Base-by-base conservation (phyloP, 1,284 basidiomycete species). In the Grifola frondosa region DNA sequence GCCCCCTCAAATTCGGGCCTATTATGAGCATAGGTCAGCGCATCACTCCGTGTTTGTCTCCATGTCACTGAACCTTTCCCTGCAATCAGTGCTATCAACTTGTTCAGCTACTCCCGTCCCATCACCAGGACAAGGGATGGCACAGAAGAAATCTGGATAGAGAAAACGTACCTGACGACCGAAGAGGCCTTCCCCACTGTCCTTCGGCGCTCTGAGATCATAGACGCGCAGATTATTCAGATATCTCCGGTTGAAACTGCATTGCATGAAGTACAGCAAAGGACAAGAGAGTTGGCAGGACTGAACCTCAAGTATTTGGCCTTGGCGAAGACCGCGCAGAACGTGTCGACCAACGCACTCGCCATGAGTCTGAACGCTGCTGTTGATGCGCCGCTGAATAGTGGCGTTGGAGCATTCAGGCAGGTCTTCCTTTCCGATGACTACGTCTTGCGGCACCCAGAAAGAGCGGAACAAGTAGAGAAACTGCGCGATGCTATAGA, bases 111-210 rank as follows among this genome's bases (percentile, higher is more conserved):
- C 46, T 80, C 80, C 4, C 79, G 91, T 7, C 81, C 84, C 26
- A 71, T 90, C 40, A 74, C 76, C 42, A 84, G 83, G 61, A 60
- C 70, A 5, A 68, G 73, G 19, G 79, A 85, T 43, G 81, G 80
- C 16, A 69, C 70, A n/a, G 82, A 85, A 56, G 85, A 93, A 62
- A 67, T 77, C 1, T 97, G 93, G 93, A 70, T 87, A 1, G 92
- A 97, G 62, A 97, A 95, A 72, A 89, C 85, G 0, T 85, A 82
- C 50, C 80, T 87, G 57, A 90, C 81, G 0, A 92, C 91, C 2
- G 91, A 95, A 62, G 91, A 96, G 54, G 77, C 82, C 0, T 92
- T 99, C 67, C 96, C 96, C 0, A 94, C 92, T 0, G 88, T 98
- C 4, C 75, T 98, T 26, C 83, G 90, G 30, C 80, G 96, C 13